Base-by-base conservation (phyloP, 2,329 filamentous ascomycete genomes). In the Botrytis fragariae region DNA sequence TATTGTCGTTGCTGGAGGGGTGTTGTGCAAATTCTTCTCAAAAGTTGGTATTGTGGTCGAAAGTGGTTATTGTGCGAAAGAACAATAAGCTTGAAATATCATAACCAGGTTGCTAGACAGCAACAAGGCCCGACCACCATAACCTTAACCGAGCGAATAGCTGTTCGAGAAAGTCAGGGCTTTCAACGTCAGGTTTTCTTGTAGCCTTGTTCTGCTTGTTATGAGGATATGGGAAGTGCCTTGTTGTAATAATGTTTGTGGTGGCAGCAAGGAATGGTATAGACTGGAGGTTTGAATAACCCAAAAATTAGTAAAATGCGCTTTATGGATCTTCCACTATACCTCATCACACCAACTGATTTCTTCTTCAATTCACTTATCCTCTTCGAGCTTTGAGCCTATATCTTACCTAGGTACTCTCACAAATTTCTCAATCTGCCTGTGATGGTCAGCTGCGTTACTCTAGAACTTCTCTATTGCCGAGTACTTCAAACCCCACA, bases 1-100 rank as follows among this genome's bases (percentile, higher is more conserved):
- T 68, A 57, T 57, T 68, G 64, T 68, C 45, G n/a, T 68, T 68
- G 1, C 35, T 29, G 22, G 39, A 68, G 18, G 39, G 25, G 35
- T 44, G 57, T 68, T 57, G 32, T 68, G 18, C 29, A 45, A 65
- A 4, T 22, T 68, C 29, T 57, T 57, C n/a, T 57, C 51, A 57
- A 57, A 57, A 29, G n/a, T 57, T 57, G n/a, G 14, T 29, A 57
- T 57, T 57, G 51, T 57, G n/a, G n/a, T 68, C 37, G 25, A 57
- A 68, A 57, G 65, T 68, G 65, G 65, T 68, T 57, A 68, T 68
- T 68, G 65, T 68, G 65, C 10, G 65, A 42, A n/a, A 68, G 65
- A 57, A 68, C 48, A 68, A 57, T 68, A 42, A 68, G 18, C 6
- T 68, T 20, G 9, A 42, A 42, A 14, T 57, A 42, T 42, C 57